Evolutionary conservation across 2,329 filamentous ascomycete species (phyloP), one percentile per base, ranked within the genome.

Genomic region (Xylariomycetidae sp.): DNA sequence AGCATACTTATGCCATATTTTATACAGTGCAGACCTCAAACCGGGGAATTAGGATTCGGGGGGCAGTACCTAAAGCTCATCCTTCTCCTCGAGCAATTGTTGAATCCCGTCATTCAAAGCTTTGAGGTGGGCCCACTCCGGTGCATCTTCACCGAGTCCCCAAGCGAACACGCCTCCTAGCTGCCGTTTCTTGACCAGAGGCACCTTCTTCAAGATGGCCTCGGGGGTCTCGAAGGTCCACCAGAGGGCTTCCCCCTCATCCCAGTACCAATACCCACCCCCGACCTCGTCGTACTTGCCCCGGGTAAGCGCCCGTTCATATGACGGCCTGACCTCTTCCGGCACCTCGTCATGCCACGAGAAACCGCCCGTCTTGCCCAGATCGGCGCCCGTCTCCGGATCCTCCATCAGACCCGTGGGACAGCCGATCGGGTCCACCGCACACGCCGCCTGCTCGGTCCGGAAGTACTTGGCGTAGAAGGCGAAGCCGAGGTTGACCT

Each of bases 391-490:
- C 0, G 68, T 71, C 18, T 72, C 58, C 0, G 73, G 64, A 29
- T 76, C 67, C 56, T 85, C 80, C 38, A 82, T 67, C 4, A 63
- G 52, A 10, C 69, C 67, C 0, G 77, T 75, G 4, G 68, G 64
- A 52, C 80, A 85, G 16, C 75, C 77, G 6, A 79, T 54, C 0
- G 76, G 67, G 3, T 59, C 38, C 1, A 54, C 40, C 3, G 49
- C 47, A 47, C 73, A 78, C 12, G 64, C 56, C 8, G 39, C 27
- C 8, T 10, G 15, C 31, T 70, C 62, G 2, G 71, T 76, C 31
- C 60, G 65, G 59, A 82, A 84, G 59, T 70, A 85, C 51, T 84
- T 85, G 29, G 73, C 71, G 53, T 85, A 85, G 50, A 79, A 83
- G 3, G 77, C 76, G 34, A 85, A 72, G 0, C 81, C 80, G 3